Percentiles rank a stretch among this genome's conserved stretches.
Conservation (phyloP, 164 flowering plant genomes). For the Hamamelis virginiana region DNA sequence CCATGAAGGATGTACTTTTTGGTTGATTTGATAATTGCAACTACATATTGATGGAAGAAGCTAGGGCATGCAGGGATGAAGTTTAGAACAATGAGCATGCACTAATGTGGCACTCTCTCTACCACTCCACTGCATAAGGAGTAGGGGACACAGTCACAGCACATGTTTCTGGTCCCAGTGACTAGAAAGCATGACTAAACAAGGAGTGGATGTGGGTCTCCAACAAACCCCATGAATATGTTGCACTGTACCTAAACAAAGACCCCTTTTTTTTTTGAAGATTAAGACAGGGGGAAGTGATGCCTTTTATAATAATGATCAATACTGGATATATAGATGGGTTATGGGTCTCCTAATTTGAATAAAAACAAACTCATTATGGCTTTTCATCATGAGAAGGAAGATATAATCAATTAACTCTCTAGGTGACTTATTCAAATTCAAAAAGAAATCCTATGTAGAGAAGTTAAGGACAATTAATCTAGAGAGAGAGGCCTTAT, state of each 20-base stretch:
- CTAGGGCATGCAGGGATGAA: background rate
- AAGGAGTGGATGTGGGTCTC: conserved; percentile 10
- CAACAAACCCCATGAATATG: conserved; percentile 24
- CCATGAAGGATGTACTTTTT: too few species aligned
- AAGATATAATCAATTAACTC: too few species aligned
- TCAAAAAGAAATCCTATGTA: too few species aligned
- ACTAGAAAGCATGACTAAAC: conserved; percentile 18
- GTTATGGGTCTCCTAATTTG: conserved; percentile 1
- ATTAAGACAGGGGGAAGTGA: background rate
- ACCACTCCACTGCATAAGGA: conserved; percentile 1
- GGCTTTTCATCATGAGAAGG: too few species aligned
- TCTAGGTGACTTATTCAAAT: too few species aligned
- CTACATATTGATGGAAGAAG: background rate
- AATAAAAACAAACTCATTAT: background rate
- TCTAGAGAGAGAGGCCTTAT: too few species aligned
- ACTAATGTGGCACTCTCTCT: background rate
- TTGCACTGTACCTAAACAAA: conserved; percentile 18
- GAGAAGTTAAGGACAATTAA: too few species aligned
- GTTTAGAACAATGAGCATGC: conserved; percentile 8
- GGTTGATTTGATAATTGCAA: too few species aligned
- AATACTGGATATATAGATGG: too few species aligned
- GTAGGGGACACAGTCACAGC: conserved; percentile 25
- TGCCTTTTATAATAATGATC: too few species aligned
- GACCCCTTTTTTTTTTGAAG: background rate
- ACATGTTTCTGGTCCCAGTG: conserved; percentile 39